A percentile compares a stretch with the other conserved stretches of the same genome.
These are phyloP conservation scores for Arabis alpina DNA, from an alignment of 345 rosid species.

Conservation along the genomic window DNA sequence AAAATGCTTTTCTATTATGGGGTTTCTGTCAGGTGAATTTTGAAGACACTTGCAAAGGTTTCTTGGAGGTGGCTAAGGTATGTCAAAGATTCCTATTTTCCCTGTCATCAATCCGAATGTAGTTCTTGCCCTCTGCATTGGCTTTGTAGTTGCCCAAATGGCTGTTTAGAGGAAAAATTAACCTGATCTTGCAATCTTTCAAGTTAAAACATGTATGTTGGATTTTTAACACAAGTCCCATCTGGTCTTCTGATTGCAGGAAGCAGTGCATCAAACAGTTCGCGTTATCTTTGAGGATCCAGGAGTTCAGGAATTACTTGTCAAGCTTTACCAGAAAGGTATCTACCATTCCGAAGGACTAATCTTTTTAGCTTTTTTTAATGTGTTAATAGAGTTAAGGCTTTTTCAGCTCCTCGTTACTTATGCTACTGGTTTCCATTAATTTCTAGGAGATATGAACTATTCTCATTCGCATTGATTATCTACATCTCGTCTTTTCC, in stretches of 20 bases:
- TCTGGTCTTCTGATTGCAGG: constrained; percentile 56
- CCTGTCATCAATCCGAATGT: constrained; percentile 3
- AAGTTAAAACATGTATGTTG: background rate
- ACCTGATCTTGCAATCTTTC: constrained; percentile 14
- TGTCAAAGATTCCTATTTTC: constrained; percentile 7
- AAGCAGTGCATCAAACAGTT: constrained; percentile 92
- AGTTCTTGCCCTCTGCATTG: constrained; percentile 7
- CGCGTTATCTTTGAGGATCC: constrained; percentile 96
- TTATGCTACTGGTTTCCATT: constrained; percentile 12
- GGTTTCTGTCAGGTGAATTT: constrained; percentile 72
- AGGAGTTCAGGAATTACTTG: constrained; percentile 93
- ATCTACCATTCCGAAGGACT: constrained; percentile 17
- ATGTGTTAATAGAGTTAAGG: background rate
- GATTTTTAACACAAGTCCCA: constrained; percentile 13
- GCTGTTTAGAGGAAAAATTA: constrained; percentile 15
- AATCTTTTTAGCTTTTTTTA: constrained; percentile 10
- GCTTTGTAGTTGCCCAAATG: constrained; percentile 15
- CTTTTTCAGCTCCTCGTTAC: constrained; percentile 4
- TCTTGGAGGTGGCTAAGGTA: constrained; percentile 97
- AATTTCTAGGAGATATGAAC: background rate
- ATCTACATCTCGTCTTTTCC: background rate
- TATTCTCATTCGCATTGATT: background rate
- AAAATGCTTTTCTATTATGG: constrained; percentile 5
- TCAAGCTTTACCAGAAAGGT: constrained; percentile 96
- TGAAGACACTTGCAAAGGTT: constrained; percentile 99